These are phyloP conservation scores for Euphorbia schlechtendalii DNA, from an alignment of 441 rosid genomes.

Conservation along the genomic window DNA sequence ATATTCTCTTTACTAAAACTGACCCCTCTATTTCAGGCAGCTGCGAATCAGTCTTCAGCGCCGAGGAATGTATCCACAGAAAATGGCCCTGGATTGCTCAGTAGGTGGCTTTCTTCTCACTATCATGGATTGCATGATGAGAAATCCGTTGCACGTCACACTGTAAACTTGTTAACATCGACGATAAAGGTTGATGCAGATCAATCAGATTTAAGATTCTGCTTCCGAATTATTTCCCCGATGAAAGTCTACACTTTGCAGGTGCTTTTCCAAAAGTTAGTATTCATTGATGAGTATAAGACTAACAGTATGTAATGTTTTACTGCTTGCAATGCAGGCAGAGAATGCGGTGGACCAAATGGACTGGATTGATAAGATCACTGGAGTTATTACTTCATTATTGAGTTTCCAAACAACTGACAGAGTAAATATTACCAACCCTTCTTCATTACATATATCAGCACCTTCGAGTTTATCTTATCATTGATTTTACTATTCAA, in stretches of 20 bases:
- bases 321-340: conserved; percentile 60
- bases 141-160: conserved; percentile 88
- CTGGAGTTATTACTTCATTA: conserved; percentile 90
- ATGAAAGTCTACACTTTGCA: conserved; percentile 84
- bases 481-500: conserved; percentile 15
- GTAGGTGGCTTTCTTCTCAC: conserved; percentile 97
- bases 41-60: conserved; percentile 50
- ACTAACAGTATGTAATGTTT: background rate
- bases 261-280: conserved; percentile 35
- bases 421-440: conserved; percentile 36
- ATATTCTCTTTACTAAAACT: conserved; percentile 18
- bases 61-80: conserved; percentile 59
- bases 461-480: conserved; percentile 5
- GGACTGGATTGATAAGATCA: conserved; percentile 98
- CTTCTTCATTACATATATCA: background rate
- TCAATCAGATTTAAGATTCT: conserved; percentile 93
- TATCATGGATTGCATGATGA: conserved; percentile 84
- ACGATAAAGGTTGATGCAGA: conserved; percentile 93
- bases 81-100: conserved; percentile 65
- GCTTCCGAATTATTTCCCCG: conserved; percentile 95
- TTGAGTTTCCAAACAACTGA: conserved; percentile 76
- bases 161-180: conserved; percentile 86
- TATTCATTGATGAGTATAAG: conserved; percentile 9
- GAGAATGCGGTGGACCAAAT: conserved; percentile 87
- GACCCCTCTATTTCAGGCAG: conserved; percentile 41